Conservation (phyloP, 331 rosid genomes). For the Malus hybrid region DNA sequence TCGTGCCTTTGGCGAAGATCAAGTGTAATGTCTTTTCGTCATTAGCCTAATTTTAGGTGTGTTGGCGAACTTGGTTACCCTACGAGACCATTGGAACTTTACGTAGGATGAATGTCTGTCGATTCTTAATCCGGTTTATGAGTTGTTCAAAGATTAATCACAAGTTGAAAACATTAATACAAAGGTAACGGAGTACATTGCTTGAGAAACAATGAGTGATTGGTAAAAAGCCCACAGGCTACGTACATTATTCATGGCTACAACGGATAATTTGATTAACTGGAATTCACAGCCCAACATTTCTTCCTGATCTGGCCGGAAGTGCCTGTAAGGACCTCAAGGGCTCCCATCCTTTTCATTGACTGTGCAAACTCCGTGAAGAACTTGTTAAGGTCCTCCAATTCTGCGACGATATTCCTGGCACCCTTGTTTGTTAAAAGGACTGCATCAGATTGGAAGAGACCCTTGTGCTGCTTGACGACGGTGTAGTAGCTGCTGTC, state of each 20-base stretch:
- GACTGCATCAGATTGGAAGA: slow-evolving; percentile 34
- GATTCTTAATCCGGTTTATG: too few species aligned
- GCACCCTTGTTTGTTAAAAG: slow-evolving; percentile 21
- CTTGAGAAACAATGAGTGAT: too few species aligned
- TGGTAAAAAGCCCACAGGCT: too few species aligned
- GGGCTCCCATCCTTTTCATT: slow-evolving; percentile 21
- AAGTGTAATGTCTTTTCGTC: too few species aligned
- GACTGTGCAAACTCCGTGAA: slow-evolving; percentile 18
- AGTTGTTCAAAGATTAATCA: too few species aligned
- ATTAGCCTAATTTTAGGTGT: too few species aligned
- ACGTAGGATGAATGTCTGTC: too few species aligned
- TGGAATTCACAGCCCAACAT: slow-evolving; percentile 20
- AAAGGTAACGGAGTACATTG: too few species aligned
- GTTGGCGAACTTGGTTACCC: too few species aligned
- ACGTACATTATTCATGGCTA: neutral
- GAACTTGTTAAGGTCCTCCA: slow-evolving; percentile 1
- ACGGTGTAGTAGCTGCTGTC: slow-evolving; percentile 16
- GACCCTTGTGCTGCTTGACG: slow-evolving; percentile 17
- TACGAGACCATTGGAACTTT: too few species aligned
- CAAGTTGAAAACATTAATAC: too few species aligned
- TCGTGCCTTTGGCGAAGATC: too few species aligned
- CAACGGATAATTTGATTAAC: neutral
- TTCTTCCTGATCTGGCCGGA: slow-evolving; percentile 27
- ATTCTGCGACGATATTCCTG: neutral
- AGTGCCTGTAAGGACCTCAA: slow-evolving; percentile 27